A percentile compares a stretch with the other conserved stretches of the same genome.
Conservation (phyloP, 2,329 filamentous ascomycete species). For the Cordyceps cicadae region DNA sequence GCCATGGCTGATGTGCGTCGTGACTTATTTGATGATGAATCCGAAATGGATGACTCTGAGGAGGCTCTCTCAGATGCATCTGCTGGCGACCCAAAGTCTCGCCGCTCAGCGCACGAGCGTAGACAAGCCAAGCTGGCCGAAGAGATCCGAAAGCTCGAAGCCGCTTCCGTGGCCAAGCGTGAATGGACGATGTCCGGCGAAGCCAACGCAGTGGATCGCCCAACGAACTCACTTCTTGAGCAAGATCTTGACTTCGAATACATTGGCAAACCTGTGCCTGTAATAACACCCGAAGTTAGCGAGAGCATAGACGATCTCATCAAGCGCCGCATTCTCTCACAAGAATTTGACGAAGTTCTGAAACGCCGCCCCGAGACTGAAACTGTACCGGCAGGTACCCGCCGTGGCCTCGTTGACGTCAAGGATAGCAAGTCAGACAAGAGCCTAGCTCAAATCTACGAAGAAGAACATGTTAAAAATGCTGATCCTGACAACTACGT, state of each 20-base stretch:
- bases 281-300: conserved; percentile 84
- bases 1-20: conserved; percentile 82
- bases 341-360: conserved; percentile 87
- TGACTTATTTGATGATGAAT: conserved; percentile 78
- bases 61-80: conserved; percentile 47
- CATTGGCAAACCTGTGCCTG: conserved; percentile 85
- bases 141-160: conserved; percentile 86
- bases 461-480: conserved; percentile 77
- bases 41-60: conserved; percentile 56
- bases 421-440: conserved; percentile 84
- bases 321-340: conserved; percentile 81
- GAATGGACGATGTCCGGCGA: conserved; percentile 89
- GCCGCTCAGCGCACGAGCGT: conserved; percentile 76
- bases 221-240: conserved; percentile 85
- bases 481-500: conserved; percentile 72
- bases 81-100: conserved; percentile 61
- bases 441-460: conserved; percentile 85
- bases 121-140: conserved; percentile 77
- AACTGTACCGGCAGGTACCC: conserved; percentile 49
- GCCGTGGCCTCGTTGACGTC: conserved; percentile 68
- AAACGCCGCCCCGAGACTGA: conserved; percentile 70
- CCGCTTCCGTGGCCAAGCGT: conserved; percentile 78
- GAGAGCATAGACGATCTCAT: conserved; percentile 90
- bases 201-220: conserved; percentile 71
- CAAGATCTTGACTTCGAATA: conserved; percentile 95